Evolutionary conservation across 2,329 filamentous ascomycete genomes (phyloP), one percentile per base, ranked within the genome.

Genomic region (Neonectria coccinea): DNA sequence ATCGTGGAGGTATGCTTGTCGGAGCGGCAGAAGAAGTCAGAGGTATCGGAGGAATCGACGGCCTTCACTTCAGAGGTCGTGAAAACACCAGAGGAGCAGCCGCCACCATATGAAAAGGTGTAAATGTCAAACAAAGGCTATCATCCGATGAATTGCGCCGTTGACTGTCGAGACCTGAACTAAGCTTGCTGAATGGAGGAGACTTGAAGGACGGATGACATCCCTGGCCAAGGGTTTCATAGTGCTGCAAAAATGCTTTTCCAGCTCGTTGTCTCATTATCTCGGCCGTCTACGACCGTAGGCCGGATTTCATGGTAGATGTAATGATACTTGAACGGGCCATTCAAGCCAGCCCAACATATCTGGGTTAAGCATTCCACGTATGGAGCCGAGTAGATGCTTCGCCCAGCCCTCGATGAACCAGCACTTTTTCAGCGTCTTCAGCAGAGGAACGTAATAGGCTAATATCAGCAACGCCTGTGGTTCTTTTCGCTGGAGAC

Each of bases 381-480:
- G 44, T 70, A 74, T 70, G n/a, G 68, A 59, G 27, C 68, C 65
- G 11, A 73, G 65, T 16, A 74, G 59, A 66, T 74, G 72, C 25
- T 55, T 45, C 44, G 59, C 42, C 65, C 65, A 67, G 22, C 62
- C 56, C 22, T 68, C 51, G 18, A 66, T 39, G 29, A 68, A 68
- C 67, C 67, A 70, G 14, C 51, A 59, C 16, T 42, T 59, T 29
- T 50, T 60, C 10, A 68, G 31, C 2, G 66, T 64, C 41, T 45
- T 44, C n/a, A 70, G 44, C 6, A 70, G 31, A 6, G 66, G 63
- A 16, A 65, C 65, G 18, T 61, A 75, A 53, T 75, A 73, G 16
- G 73, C 73, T 31, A 75, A 45, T 16, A 75, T 64, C 39, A 75
- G 66, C 12, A 76, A 55, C 6, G 72, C 73, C n/a, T 74, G 70